Percentiles rank a stretch among this genome's conserved stretches.
phyloP scores from a whole-genome alignment of 352 stramenopile species.

The Phytophthora europaea region DNA sequence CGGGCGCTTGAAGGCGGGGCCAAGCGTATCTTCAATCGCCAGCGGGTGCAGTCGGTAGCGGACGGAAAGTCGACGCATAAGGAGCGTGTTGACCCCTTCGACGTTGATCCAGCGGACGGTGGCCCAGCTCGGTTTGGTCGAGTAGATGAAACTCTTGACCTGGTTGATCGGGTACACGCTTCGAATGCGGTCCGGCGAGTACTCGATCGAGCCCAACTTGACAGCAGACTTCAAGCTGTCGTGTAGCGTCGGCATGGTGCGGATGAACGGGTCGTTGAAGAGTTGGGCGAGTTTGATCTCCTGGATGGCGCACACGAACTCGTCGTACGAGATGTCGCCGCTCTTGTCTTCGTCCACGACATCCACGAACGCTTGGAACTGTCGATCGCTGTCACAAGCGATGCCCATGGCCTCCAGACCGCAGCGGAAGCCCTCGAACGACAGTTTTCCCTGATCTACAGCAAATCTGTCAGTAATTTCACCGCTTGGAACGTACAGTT shows the following conservation, averaged over 20 bases:
- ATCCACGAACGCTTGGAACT: slow-evolving; percentile 75
- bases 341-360: slow-evolving; percentile 85
- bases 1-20: slow-evolving; percentile 71
- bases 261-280: slow-evolving; percentile 70
- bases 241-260: slow-evolving; percentile 36
- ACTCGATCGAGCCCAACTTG: slow-evolving; percentile 73
- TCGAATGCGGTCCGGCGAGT: slow-evolving; percentile 76
- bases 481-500: too few species aligned
- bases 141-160: slow-evolving; percentile 87
- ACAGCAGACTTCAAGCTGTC: slow-evolving; percentile 20
- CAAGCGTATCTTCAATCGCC: slow-evolving; percentile 80
- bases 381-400: slow-evolving; percentile 59
- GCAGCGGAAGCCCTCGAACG: slow-evolving; percentile 70
- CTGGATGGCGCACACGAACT: slow-evolving; percentile 87
- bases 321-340: slow-evolving; percentile 81
- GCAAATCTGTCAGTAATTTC: not conserved
- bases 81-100: slow-evolving; percentile 62
- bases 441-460: slow-evolving; percentile 63
- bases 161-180: slow-evolving; percentile 74
- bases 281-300: slow-evolving; percentile 90
- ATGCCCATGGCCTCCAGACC: slow-evolving; percentile 84
- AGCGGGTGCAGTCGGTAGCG: slow-evolving; percentile 87
- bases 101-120: slow-evolving; percentile 86
- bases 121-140: slow-evolving; percentile 71
- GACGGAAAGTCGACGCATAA: slow-evolving; percentile 76